phyloP scores from a whole-genome alignment of 306 rosid genomes.

The Sophora flavescens region DNA sequence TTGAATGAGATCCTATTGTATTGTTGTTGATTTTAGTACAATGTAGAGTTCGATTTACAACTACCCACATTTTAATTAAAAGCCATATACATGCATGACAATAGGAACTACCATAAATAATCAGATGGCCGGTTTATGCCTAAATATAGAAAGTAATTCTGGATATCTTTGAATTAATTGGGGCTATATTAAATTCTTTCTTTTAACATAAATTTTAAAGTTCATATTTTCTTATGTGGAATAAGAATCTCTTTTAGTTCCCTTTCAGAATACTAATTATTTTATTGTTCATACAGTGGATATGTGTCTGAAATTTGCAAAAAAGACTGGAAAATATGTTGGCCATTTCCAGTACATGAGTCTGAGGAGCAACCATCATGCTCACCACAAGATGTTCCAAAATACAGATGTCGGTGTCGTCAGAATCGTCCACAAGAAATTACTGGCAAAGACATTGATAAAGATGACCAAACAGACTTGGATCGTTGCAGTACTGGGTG shows the following conservation, averaged over 20 bases:
- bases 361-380: slow-evolving; percentile 60
- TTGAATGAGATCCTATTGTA: slow-evolving; percentile 21
- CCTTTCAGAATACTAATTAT: slow-evolving; percentile 34
- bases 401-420: slow-evolving; percentile 64
- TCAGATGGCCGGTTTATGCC: slow-evolving; percentile 31
- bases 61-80: neutral
- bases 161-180: slow-evolving; percentile 10
- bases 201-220: neutral
- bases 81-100: neutral
- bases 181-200: slow-evolving; percentile 19
- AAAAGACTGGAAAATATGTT: slow-evolving; percentile 84
- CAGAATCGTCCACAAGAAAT: slow-evolving; percentile 56
- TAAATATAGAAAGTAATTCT: slow-evolving; percentile 24
- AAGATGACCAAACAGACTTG: slow-evolving; percentile 43
- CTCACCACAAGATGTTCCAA: slow-evolving; percentile 70
- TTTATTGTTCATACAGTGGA: slow-evolving; percentile 68
- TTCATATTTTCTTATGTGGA: slow-evolving; percentile 22
- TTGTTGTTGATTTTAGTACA: slow-evolving; percentile 29
- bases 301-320: slow-evolving; percentile 82
- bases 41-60: neutral
- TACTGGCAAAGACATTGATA: slow-evolving; percentile 49
- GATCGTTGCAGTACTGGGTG: slow-evolving; percentile 44
- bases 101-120: slow-evolving; percentile 33
- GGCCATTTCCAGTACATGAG: slow-evolving; percentile 78
- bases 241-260: slow-evolving; percentile 39